phyloP scores from a whole-genome alignment of 305 asterid genomes.

The Rubia balearica region DNA sequence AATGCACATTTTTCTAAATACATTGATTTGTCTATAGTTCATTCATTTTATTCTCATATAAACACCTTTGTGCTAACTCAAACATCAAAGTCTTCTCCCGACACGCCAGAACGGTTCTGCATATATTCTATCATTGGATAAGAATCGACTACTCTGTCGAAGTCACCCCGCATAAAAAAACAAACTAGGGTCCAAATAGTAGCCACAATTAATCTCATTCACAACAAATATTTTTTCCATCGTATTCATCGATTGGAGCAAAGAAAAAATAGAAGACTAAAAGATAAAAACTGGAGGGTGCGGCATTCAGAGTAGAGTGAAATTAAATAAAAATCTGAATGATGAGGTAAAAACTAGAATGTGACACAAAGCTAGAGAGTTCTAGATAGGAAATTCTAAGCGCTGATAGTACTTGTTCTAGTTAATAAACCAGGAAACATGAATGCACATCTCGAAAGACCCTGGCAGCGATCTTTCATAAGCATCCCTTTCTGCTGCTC shows the following conservation, averaged over 20 bases:
- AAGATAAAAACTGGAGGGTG: not conserved
- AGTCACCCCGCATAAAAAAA: no score
- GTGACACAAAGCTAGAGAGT: constrained; percentile 11
- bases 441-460: constrained; percentile 17
- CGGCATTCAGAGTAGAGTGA: not conserved
- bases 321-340: not conserved
- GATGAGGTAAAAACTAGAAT: not conserved
- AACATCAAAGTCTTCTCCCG: no score
- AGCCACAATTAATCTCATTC: not conserved
- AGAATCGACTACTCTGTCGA: no score
- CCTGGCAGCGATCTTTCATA: constrained; percentile 2
- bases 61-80: no score
- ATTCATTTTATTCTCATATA: no score
- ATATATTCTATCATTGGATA: no score
- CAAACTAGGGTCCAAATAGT: not conserved
- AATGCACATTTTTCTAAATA: no score
- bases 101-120: no score
- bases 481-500: constrained; percentile 8
- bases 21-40: no score
- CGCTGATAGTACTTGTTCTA: not conserved
- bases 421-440: constrained; percentile 18
- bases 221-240: not conserved
- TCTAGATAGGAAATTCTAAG: constrained; percentile 11
- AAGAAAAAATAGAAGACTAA: not conserved
- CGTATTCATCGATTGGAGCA: not conserved